Base-by-base conservation (phyloP, 2,329 filamentous ascomycete species). In the Rasamsonia emersonii region DNA sequence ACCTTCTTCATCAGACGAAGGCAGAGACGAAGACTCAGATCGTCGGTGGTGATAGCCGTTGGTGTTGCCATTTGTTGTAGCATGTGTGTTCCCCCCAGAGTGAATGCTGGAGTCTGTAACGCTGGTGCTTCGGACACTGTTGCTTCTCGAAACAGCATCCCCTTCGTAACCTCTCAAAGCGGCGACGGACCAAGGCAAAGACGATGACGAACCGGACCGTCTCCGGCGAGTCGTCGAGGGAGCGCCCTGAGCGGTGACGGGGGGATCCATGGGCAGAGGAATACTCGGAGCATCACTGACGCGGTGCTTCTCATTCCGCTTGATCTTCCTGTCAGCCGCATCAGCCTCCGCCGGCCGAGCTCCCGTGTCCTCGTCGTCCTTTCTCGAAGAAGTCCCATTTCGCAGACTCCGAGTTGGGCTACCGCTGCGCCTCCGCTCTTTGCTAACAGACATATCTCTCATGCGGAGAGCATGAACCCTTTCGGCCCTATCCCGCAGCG, bases 1-100 rank as follows among this genome's bases (percentile, higher is more conserved):
- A n/a, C 49, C 46, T 34, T 62, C 59, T 8, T 62, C 58, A 20
- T 62, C 59, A 0, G 58, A 62, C 18, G 58, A 61, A n/a, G 57
- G 53, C 6, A 62, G 38, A 6, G 56, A 42, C 15, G 46, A 54
- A 4, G 52, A 58, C 16, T 54, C 50, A 3, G 50, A 40, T n/a
- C 42, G 45, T 21, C 31, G 31, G 11, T 29, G 35, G 9, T 43
- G 37, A 7, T 38, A 32, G 9, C 32, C 38, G 16, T 49, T 44
- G 8, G 28, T 33, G 5, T 36, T 33, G 6, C 42, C 33, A 35
- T 29, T 44, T 45, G 32, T 47, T 51, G 37, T 40, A 37, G 28
- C 45, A 18, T 21, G 18, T 8, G 20, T 5, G 23, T 16, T 7
- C 14, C 28, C 30, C 7, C 25, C 19, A 26, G 27, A 24, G 13